These are phyloP conservation scores for Alternaria tenuissima DNA, from an alignment of 2,329 filamentous ascomycete species.

Conservation along the genomic window DNA sequence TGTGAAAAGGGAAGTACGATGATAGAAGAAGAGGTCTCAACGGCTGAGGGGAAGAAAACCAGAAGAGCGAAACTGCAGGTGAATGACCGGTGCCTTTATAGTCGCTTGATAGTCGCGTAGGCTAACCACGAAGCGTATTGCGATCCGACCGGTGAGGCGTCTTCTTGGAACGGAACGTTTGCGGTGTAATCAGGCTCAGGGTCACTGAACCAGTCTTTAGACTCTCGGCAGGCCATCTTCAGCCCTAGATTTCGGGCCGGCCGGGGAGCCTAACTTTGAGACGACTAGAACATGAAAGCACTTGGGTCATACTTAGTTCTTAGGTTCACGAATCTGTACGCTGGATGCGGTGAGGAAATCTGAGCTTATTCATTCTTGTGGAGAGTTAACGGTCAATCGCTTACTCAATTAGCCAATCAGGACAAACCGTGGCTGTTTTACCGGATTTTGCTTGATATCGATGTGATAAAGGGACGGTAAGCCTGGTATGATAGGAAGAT, in stretches of 20 bases:
- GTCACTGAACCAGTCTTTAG: constrained; percentile 13
- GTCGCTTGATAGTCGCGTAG: constrained; percentile 18
- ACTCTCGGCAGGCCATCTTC: constrained; percentile 15
- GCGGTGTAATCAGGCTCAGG: constrained; percentile 18
- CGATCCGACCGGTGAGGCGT: constrained; percentile 17
- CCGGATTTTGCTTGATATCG: constrained; percentile 8
- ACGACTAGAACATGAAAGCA: neutral
- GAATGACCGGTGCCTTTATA: constrained; percentile 20
- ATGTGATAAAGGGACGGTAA: constrained; percentile 13
- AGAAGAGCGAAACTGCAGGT: neutral
- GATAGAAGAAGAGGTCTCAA: neutral
- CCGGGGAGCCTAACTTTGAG: constrained; percentile 1
- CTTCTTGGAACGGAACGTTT: constrained; percentile 14
- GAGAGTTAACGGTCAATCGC: constrained; percentile 20
- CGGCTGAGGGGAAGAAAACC: neutral
- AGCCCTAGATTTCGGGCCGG: constrained; percentile 6
- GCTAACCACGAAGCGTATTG: constrained; percentile 15
- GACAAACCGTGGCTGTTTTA: constrained; percentile 12
- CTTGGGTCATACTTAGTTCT: neutral
- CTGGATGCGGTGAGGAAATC: constrained; percentile 11
- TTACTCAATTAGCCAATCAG: constrained; percentile 18
- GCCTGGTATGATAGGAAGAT: constrained; percentile 16
- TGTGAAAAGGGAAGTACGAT: neutral
- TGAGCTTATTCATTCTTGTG: constrained; percentile 15
- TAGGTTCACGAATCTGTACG: neutral